These are phyloP conservation scores for Paragyromitra xinjiangensis DNA, from an alignment of 495 filamentous ascomycete species.

Conservation along the genomic window DNA sequence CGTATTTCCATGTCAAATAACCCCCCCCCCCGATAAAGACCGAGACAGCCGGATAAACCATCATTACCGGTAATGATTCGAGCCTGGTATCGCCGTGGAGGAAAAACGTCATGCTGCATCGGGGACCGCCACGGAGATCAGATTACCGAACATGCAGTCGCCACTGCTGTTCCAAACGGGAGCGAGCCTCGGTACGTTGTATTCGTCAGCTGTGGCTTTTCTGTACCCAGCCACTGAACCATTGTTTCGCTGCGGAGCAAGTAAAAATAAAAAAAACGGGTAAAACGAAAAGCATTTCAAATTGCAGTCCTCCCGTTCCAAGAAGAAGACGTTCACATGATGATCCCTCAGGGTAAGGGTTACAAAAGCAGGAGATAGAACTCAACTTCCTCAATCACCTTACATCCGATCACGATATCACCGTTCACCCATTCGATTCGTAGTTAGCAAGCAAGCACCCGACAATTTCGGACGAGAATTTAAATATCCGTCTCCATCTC, in stretches of 20 bases:
- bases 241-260: background rate
- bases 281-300: background rate
- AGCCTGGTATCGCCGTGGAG: background rate
- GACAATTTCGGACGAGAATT: constrained; percentile 9
- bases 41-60: background rate
- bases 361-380: background rate
- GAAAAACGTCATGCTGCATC: constrained; percentile 7
- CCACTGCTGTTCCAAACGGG: background rate
- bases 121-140: constrained; percentile 20
- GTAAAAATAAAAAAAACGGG: background rate
- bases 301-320: background rate
- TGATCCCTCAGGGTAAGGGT: constrained; percentile 27
- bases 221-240: background rate
- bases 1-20: constrained; percentile 1
- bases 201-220: background rate
- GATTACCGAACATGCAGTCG: constrained; percentile 34
- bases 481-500: constrained; percentile 15
- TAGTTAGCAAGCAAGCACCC: background rate
- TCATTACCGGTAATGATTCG: background rate
- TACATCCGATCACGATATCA: constrained; percentile 26
- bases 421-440: constrained; percentile 14
- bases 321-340: constrained; percentile 16
- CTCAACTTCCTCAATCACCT: background rate
- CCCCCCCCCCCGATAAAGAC: no score
- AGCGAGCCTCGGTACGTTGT: background rate